A percentile compares a stretch with the other conserved stretches of the same genome.
Conservation (phyloP, 345 rosid genomes). For the Citropsis articulata region DNA sequence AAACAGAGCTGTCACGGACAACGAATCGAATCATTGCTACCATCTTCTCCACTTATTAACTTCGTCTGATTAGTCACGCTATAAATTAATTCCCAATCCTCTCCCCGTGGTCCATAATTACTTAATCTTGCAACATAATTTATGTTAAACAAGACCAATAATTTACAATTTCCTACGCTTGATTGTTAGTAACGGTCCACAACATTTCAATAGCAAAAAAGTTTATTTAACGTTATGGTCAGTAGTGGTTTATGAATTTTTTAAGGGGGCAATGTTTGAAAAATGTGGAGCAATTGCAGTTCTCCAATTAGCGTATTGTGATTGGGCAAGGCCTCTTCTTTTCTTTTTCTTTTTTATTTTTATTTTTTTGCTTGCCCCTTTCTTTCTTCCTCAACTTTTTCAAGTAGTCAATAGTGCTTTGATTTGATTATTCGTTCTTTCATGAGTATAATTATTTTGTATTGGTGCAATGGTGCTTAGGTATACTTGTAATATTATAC, state of each 20-base stretch:
- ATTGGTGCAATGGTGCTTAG: neutral
- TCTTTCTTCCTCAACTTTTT: neutral
- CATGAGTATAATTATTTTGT: neutral
- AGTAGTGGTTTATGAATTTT: neutral
- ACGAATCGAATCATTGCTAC: slow-evolving; percentile 27
- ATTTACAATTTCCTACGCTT: neutral
- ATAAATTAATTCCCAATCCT: neutral
- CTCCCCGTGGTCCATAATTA: slow-evolving; percentile 2
- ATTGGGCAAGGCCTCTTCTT: neutral
- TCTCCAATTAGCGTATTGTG: neutral
- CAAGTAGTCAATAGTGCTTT: neutral
- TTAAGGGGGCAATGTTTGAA: neutral
- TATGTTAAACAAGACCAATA: neutral
- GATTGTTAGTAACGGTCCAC: neutral
- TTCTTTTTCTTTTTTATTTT: neutral
- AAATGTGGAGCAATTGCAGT: neutral
- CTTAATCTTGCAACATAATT: neutral
- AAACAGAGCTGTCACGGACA: slow-evolving; percentile 28
- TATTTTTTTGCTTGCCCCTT: neutral
- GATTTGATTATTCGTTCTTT: neutral
- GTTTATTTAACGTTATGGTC: neutral
- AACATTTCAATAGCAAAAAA: neutral
- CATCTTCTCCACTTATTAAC: slow-evolving; percentile 9
- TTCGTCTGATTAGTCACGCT: slow-evolving; percentile 1
- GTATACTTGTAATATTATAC: neutral